Evolutionary conservation across 1,284 basidiomycete species (phyloP).

Genomic region (Ustilago xerochloae): DNA sequence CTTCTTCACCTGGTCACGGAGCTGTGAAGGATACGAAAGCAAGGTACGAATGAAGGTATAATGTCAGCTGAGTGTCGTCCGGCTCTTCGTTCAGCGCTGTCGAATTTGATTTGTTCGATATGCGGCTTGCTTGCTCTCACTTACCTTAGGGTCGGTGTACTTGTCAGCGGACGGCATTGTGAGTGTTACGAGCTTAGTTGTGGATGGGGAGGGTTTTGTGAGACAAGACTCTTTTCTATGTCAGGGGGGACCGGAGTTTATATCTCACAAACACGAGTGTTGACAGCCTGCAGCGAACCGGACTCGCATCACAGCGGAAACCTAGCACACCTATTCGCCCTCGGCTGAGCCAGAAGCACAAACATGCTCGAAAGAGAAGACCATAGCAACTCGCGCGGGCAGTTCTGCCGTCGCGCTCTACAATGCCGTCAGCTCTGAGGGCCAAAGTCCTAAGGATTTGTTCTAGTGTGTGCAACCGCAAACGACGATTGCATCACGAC

Average conservation of each 20-base stretch:
- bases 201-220: neutral
- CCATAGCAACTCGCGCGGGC: neutral
- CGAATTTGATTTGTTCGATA: neutral
- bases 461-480: neutral
- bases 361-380: too few species aligned
- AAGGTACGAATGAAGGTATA: neutral
- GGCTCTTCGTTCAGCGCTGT: neutral
- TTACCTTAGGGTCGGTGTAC: slow-evolving; percentile 50
- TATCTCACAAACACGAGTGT: neutral
- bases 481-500: neutral
- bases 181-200: neutral
- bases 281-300: neutral
- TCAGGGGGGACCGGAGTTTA: neutral
- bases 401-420: too few species aligned
- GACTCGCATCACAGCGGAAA: too few species aligned
- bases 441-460: too few species aligned
- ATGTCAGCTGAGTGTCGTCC: neutral
- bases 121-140: neutral
- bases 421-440: too few species aligned
- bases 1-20: slow-evolving; percentile 35
- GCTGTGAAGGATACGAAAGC: slow-evolving; percentile 4
- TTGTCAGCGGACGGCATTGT: slow-evolving; percentile 47
- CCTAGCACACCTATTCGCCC: too few species aligned
- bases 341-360: neutral
- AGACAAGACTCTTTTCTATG: neutral